Evolutionary conservation across 1,284 basidiomycete species (phyloP).

Genomic region (Ganoderma sinense): DNA sequence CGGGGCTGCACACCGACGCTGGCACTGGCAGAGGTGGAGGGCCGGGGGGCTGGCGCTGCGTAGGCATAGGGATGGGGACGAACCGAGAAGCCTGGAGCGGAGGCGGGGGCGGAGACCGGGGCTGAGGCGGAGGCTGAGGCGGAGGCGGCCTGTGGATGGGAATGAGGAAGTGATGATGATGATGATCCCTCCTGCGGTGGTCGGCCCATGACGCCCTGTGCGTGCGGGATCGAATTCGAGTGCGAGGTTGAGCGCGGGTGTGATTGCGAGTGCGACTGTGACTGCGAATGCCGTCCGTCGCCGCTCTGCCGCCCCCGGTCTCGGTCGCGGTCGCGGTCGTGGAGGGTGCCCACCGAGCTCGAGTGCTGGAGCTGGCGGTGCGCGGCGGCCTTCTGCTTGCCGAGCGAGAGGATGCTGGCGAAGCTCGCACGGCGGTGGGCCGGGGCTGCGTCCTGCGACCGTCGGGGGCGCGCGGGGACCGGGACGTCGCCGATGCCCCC

Average conservation of each 20-base stretch:
- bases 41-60: constrained; percentile 39
- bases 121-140: not conserved
- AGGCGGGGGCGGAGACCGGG: too few species aligned
- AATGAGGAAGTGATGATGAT: constrained; percentile 32
- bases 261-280: not conserved
- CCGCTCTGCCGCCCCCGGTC: not conserved
- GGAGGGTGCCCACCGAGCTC: constrained; percentile 31
- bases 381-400: constrained; percentile 32
- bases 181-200: not conserved
- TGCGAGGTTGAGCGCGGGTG: not conserved
- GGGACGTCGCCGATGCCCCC: constrained; percentile 72
- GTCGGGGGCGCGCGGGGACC: constrained; percentile 42
- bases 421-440: constrained; percentile 50
- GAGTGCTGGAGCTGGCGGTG: constrained; percentile 37
- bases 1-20: constrained; percentile 24
- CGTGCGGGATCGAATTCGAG: not conserved
- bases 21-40: constrained; percentile 26
- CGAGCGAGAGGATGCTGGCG: constrained; percentile 57
- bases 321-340: too few species aligned
- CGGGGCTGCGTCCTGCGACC: constrained; percentile 34
- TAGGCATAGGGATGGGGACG: constrained; percentile 60
- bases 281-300: not conserved
- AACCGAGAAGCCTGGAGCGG: not conserved
- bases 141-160: constrained; percentile 19
- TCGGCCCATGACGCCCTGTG: not conserved